Percentiles rank a stretch among this genome's conserved stretches.
Evolutionary conservation across 805 yeast species (phyloP).

Genomic region (Candida hungchunana): DNA sequence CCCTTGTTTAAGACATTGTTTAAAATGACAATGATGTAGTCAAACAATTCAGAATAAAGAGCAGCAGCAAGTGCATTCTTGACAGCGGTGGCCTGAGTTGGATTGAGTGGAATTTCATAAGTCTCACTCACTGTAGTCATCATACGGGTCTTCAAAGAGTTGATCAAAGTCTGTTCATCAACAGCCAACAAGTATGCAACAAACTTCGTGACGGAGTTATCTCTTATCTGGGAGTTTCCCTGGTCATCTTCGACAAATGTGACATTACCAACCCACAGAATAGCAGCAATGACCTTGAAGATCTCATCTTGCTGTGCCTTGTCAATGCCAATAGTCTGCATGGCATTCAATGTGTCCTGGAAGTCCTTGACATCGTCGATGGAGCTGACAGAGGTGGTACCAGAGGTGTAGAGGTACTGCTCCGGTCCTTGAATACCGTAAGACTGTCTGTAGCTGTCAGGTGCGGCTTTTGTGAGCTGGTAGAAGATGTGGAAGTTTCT

Average conservation of each 20-base stretch:
- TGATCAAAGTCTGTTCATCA: slow-evolving; percentile 57
- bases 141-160: slow-evolving; percentile 71
- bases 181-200: slow-evolving; percentile 90
- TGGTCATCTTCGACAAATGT: slow-evolving; percentile 81
- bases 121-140: slow-evolving; percentile 89
- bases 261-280: slow-evolving; percentile 93
- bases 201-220: slow-evolving; percentile 87
- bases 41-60: slow-evolving; percentile 85
- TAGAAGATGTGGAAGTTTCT: slow-evolving; percentile 96
- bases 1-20: slow-evolving; percentile 63
- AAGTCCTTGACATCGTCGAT: slow-evolving; percentile 82
- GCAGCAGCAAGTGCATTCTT: slow-evolving; percentile 95
- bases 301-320: slow-evolving; percentile 87
- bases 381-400: slow-evolving; percentile 81
- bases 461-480: slow-evolving; percentile 90
- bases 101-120: slow-evolving; percentile 89
- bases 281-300: slow-evolving; percentile 76
- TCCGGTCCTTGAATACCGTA: slow-evolving; percentile 95
- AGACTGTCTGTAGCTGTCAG: slow-evolving; percentile 73
- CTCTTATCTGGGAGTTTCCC: slow-evolving; percentile 80
- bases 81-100: slow-evolving; percentile 91
- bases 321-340: slow-evolving; percentile 79
- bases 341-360: slow-evolving; percentile 76
- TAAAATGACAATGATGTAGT: slow-evolving; percentile 93
- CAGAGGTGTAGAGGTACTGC: slow-evolving; percentile 83